Conservation (phyloP, 106 monocot species). For the Dendrobium catenatum region DNA sequence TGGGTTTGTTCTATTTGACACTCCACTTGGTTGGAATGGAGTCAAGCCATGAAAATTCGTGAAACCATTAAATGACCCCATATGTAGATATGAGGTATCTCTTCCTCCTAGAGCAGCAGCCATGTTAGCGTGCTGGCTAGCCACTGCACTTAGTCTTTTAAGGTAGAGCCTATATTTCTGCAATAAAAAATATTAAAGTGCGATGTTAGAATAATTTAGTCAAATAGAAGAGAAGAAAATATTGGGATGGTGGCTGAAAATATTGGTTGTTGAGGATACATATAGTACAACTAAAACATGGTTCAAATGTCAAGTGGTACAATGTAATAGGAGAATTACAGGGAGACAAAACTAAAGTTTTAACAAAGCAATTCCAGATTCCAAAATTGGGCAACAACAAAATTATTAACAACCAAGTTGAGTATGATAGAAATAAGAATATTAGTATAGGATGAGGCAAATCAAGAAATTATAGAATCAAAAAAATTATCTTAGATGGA, state of each 20-base stretch:
- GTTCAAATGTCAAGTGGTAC: no score
- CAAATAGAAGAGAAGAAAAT: neutral
- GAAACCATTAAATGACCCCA: slow-evolving; percentile 39
- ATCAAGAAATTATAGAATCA: no score
- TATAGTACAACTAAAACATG: no score
- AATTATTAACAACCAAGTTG: no score
- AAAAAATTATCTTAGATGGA: no score
- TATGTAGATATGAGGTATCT: slow-evolving; percentile 41
- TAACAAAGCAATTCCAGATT: no score
- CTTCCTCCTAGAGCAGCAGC: slow-evolving; percentile 46
- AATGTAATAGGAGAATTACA: no score
- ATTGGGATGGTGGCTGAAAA: neutral
- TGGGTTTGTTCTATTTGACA: slow-evolving; percentile 29
- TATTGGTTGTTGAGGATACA: no score
- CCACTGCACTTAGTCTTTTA: slow-evolving; percentile 55
- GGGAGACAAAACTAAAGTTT: no score
- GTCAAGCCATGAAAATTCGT: slow-evolving; percentile 28
- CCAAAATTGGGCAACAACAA: no score
- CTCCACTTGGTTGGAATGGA: slow-evolving; percentile 37
- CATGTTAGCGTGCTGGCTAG: slow-evolving; percentile 61
- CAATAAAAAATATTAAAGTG: slow-evolving; percentile 8
- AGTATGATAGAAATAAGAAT: no score
- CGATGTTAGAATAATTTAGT: neutral
- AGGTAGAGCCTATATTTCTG: slow-evolving; percentile 86
- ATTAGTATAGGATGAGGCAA: no score